A percentile compares a stretch with the other conserved stretches of the same genome.
phyloP scores from a whole-genome alignment of 352 stramenopile genomes.

The Phytophthora parvispora region DNA sequence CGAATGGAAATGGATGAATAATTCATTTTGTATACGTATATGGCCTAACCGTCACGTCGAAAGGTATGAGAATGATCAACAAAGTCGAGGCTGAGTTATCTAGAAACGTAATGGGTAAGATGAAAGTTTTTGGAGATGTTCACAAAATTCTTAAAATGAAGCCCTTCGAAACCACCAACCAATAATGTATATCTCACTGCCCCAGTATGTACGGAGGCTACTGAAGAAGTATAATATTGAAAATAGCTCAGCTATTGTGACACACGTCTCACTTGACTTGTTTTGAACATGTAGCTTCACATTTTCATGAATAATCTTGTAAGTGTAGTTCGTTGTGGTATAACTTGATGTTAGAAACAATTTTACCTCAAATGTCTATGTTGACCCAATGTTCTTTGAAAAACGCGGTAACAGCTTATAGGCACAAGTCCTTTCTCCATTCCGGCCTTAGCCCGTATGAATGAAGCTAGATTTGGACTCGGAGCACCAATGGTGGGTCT shows the following conservation, averaged over 20 bases:
- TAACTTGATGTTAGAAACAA: no score
- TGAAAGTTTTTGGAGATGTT: constrained; percentile 26
- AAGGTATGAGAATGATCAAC: constrained; percentile 15
- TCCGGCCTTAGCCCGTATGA: no score
- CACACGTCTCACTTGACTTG: no score
- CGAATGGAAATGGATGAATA: constrained; percentile 25
- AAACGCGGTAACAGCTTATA: no score
- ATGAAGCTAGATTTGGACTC: no score
- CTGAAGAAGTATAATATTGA: constrained; percentile 16
- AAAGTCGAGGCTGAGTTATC: constrained; percentile 29
- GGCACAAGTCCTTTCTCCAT: no score
- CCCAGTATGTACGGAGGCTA: not conserved
- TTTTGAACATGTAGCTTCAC: no score
- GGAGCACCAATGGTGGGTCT: no score
- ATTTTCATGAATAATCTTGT: no score
- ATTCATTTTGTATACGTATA: constrained; percentile 19
- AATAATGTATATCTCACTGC: not conserved
- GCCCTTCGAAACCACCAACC: not conserved
- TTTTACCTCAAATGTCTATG: no score
- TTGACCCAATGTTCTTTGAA: no score
- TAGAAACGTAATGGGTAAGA: constrained; percentile 22
- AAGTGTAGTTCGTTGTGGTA: no score
- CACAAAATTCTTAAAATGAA: constrained; percentile 22
- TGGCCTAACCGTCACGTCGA: constrained; percentile 16
- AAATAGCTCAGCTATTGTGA: constrained; percentile 6